These are phyloP conservation scores for Trichoderma sp. DNA, from an alignment of 2,329 filamentous ascomycete genomes.

Conservation along the genomic window DNA sequence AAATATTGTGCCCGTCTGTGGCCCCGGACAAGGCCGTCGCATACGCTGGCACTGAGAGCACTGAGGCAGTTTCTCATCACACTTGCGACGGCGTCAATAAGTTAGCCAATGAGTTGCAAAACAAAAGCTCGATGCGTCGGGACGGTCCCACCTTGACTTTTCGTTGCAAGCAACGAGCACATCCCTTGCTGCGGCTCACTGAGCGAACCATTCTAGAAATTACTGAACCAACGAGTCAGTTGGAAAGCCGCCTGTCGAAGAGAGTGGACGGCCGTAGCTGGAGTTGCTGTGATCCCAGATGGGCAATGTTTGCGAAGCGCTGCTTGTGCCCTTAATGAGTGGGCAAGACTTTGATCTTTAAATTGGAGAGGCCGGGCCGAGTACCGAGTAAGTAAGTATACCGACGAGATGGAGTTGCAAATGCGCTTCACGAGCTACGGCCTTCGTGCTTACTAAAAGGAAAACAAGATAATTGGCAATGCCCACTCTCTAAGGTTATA, in stretches of 20 bases:
- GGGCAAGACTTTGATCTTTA: not conserved
- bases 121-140: not conserved
- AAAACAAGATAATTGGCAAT: not conserved
- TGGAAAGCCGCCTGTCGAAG: too few relatives aligned
- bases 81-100: not conserved
- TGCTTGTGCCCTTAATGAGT: not conserved
- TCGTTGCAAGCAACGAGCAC: conserved; percentile 5
- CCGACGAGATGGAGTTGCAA: not conserved
- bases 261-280: not conserved
- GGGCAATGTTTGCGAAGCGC: not conserved
- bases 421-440: not conserved
- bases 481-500: not conserved
- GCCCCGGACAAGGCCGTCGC: not conserved
- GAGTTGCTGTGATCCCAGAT: not conserved
- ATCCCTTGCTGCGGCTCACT: conserved; percentile 9
- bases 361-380: not conserved
- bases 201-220: not conserved
- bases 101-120: not conserved
- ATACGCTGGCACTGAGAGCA: conserved; percentile 8
- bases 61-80: conserved; percentile 12
- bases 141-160: conserved; percentile 9
- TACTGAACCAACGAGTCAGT: not conserved
- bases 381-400: not conserved
- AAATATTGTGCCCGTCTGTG: conserved; percentile 1
- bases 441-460: not conserved